These are phyloP conservation scores for Chaetomium olivaceum DNA, from an alignment of 2,329 filamentous ascomycete species.

Conservation along the genomic window DNA sequence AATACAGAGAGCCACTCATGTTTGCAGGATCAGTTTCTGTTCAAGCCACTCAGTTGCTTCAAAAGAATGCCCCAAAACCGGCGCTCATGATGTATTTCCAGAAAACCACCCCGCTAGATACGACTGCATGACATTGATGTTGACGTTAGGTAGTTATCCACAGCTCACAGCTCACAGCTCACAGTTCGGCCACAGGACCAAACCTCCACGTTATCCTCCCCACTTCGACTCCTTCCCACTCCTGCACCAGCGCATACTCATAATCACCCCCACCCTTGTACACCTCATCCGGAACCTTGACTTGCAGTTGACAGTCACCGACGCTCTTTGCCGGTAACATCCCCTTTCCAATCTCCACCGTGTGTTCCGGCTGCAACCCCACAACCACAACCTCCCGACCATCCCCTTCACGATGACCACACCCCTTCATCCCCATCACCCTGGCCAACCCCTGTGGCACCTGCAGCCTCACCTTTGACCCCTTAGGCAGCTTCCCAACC, in stretches of 20 bases:
- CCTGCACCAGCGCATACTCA: conserved; percentile 21
- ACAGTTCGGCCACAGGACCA: conserved; percentile 4
- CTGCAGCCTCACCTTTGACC: conserved; percentile 12
- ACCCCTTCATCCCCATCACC: conserved; percentile 12
- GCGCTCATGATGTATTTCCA: too few relatives aligned
- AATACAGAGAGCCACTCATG: too few relatives aligned
- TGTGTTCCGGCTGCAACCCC: not conserved
- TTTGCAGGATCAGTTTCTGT: too few relatives aligned
- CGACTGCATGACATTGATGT: too few relatives aligned
- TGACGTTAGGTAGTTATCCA: too few relatives aligned
- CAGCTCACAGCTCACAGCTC: not conserved
- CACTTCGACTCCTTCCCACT: conserved; percentile 19
- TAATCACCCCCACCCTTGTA: not conserved
- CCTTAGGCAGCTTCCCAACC: conserved; percentile 5
- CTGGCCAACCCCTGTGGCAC: conserved; percentile 11
- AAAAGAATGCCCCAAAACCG: too few relatives aligned
- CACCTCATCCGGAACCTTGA: not conserved
- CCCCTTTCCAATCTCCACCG: conserved; percentile 10
- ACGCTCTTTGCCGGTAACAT: conserved; percentile 10
- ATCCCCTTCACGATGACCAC: not conserved
- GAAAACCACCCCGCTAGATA: too few relatives aligned
- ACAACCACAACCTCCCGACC: not conserved
- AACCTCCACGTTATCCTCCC: conserved; percentile 19
- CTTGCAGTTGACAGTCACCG: conserved; percentile 9
- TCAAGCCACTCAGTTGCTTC: too few relatives aligned